These are phyloP conservation scores for Rhododendron mucronatum DNA, from an alignment of 148 eudicot species.

Conservation along the genomic window DNA sequence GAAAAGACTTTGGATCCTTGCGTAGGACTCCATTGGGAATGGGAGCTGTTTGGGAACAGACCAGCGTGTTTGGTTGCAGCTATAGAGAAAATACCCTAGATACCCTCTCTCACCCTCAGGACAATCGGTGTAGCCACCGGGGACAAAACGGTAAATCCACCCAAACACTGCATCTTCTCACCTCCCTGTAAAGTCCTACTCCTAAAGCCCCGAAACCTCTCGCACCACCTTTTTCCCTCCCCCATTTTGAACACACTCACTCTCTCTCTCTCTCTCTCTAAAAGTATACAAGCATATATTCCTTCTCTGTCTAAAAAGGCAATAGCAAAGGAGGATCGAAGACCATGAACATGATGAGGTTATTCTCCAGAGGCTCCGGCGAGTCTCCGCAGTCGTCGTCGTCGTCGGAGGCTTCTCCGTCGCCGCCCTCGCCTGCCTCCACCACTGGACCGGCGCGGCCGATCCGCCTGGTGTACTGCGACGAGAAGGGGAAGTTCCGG, in stretches of 20 bases:
- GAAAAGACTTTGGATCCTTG: background rate
- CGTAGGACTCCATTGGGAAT: background rate
- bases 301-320: background rate
- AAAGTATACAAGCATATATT: background rate
- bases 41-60: background rate
- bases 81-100: background rate
- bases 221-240: background rate
- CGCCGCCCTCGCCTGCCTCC: constrained; percentile 11
- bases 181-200: background rate
- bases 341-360: constrained; percentile 14
- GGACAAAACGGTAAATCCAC: background rate
- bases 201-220: background rate
- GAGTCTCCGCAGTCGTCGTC: constrained; percentile 35
- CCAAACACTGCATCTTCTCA: background rate
- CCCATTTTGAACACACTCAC: background rate
- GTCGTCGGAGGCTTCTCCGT: constrained; percentile 26
- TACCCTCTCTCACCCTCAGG: background rate
- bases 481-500: constrained; percentile 78
- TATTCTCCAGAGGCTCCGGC: constrained; percentile 28
- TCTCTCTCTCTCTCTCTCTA: background rate
- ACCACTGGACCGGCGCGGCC: constrained; percentile 69
- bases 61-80: too few species aligned
- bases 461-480: constrained; percentile 77
- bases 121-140: background rate
- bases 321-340: background rate